Conservation (phyloP, 345 rosid genomes). For the Eucalyptus urophylla region DNA sequence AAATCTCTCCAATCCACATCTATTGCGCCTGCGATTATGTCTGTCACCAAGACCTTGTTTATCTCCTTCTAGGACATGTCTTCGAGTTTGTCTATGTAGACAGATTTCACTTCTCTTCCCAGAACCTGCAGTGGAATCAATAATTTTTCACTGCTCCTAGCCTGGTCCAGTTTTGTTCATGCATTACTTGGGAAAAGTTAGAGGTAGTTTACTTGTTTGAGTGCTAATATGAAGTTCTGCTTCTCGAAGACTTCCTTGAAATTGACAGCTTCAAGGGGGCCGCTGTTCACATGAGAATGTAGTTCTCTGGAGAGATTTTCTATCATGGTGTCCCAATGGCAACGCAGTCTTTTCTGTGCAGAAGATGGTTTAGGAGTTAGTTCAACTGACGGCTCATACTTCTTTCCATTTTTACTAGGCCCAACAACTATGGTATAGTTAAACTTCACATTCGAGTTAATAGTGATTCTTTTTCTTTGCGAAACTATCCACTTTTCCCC, state of each 20-base stretch:
- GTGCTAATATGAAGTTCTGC: constrained; percentile 57
- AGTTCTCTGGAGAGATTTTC: constrained; percentile 31
- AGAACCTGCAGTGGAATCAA: constrained; percentile 25
- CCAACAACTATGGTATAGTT: background rate
- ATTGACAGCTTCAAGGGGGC: constrained; percentile 35
- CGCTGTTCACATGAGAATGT: constrained; percentile 14
- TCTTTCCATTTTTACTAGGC: background rate
- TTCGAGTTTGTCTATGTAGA: constrained; percentile 50
- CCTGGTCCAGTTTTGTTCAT: background rate
- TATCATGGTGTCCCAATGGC: constrained; percentile 46
- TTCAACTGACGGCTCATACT: background rate
- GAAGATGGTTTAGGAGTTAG: background rate
- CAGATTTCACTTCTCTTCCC: constrained; percentile 47
- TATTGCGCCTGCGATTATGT: constrained; percentile 68
- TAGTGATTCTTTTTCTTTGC: background rate
- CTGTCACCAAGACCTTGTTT: constrained; percentile 34
- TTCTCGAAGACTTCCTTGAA: constrained; percentile 64
- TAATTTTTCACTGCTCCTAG: background rate
- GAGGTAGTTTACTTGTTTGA: constrained; percentile 49
- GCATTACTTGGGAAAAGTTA: background rate
- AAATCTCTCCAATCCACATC: constrained; percentile 95
- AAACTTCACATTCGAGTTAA: background rate
- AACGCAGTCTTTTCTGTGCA: constrained; percentile 30
- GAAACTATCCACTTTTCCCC: background rate
- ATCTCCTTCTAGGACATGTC: constrained; percentile 42